Percentiles rank a stretch among this genome's conserved stretches.
Evolutionary conservation across 805 yeast species (phyloP).

Genomic region (Candida pini): DNA sequence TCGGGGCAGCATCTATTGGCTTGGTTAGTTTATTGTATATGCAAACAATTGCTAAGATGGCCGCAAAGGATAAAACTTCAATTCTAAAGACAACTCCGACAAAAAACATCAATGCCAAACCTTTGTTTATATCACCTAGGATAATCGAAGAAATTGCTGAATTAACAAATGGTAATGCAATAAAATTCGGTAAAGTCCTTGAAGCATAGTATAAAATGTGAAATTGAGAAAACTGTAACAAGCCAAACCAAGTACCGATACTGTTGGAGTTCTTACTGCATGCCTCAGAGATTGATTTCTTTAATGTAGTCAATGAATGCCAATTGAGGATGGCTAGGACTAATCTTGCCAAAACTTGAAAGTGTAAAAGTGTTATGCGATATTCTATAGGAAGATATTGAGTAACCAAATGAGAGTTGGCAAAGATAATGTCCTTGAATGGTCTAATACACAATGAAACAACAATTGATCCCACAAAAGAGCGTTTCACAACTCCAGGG

Average conservation of each 20-base stretch:
- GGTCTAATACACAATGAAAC: constrained; percentile 45
- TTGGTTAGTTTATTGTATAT: constrained; percentile 44
- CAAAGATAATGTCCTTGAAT: constrained; percentile 4
- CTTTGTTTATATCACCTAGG: constrained; percentile 39
- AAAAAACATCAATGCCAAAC: constrained; percentile 52
- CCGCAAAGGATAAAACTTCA: constrained; percentile 58
- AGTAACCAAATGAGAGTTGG: not conserved
- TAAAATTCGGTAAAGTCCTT: constrained; percentile 81
- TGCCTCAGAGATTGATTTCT: constrained; percentile 31
- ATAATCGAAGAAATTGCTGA: constrained; percentile 47
- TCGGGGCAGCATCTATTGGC: constrained; percentile 32
- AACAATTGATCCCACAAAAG: constrained; percentile 67
- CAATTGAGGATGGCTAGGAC: constrained; percentile 61
- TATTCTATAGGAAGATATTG: no score
- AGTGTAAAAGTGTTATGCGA: constrained; percentile 36
- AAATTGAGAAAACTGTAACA: constrained; percentile 64
- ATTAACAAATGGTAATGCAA: constrained; percentile 71
- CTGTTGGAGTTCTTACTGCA: constrained; percentile 16
- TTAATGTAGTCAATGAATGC: constrained; percentile 43
- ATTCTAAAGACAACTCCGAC: constrained; percentile 64
- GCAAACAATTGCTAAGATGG: constrained; percentile 42
- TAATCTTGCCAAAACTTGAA: constrained; percentile 53
- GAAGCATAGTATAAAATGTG: constrained; percentile 78
- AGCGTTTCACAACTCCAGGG: constrained; percentile 87
- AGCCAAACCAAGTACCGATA: constrained; percentile 51